phyloP scores from a whole-genome alignment of 352 stramenopile species.

The Globisporangium lucens region DNA sequence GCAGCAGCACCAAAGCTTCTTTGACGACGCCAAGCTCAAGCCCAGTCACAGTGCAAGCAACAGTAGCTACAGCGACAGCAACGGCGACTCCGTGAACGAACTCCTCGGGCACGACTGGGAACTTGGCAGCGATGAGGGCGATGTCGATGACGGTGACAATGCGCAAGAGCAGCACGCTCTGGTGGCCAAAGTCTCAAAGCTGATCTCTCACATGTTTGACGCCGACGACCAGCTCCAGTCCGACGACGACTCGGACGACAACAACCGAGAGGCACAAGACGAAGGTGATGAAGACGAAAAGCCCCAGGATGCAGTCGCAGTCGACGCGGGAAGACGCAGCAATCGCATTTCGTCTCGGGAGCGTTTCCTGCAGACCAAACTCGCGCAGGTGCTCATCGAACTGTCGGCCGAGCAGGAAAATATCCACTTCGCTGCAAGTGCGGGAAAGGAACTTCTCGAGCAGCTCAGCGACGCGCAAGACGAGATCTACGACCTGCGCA shows the following conservation, averaged over 20 bases:
- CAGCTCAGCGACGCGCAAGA: slow-evolving; percentile 30
- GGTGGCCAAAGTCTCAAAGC: slow-evolving; percentile 29
- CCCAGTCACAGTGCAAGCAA: background rate
- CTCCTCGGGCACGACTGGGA: background rate
- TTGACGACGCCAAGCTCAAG: background rate
- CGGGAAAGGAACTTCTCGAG: slow-evolving; percentile 46
- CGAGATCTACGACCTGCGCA: slow-evolving; percentile 23
- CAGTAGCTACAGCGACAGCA: slow-evolving; percentile 2
- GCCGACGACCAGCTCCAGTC: slow-evolving; percentile 6
- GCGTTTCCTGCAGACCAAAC: slow-evolving; percentile 27
- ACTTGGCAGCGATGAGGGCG: background rate
- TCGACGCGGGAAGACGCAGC: background rate
- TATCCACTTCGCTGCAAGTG: slow-evolving; percentile 42
- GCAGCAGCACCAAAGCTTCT: background rate
- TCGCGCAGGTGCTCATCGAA: slow-evolving; percentile 40
- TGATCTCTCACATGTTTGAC: slow-evolving; percentile 20
- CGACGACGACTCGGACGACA: slow-evolving; percentile 4
- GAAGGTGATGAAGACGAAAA: slow-evolving; percentile 7
- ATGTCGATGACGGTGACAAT: background rate
- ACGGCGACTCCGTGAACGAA: background rate
- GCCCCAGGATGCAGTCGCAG: background rate
- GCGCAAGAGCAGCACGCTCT: slow-evolving; percentile 12
- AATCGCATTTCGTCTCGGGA: slow-evolving; percentile 16
- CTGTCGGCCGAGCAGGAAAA: slow-evolving; percentile 43
- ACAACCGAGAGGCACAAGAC: slow-evolving; percentile 21